These are phyloP conservation scores for Crithidia fasciculata DNA, from an alignment of 208 protist genomes.

Conservation along the genomic window DNA sequence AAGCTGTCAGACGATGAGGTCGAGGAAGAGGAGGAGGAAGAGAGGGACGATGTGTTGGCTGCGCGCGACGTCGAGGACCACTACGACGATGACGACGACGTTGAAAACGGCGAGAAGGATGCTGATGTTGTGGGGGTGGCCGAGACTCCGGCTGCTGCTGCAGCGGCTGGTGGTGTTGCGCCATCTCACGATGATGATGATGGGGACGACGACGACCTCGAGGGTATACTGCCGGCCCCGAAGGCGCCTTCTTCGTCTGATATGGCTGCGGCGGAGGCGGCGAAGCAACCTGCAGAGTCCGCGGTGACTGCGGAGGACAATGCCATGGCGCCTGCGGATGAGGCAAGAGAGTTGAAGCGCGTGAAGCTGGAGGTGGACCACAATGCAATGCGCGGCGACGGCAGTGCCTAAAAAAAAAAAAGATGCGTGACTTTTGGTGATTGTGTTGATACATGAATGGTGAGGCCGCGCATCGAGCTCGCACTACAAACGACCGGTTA, in stretches of 20 bases:
- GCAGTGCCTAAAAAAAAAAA: neutral
- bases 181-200: neutral
- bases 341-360: constrained; percentile 4
- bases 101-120: neutral
- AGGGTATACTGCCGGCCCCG: neutral
- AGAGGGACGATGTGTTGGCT: neutral
- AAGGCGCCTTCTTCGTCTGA: neutral
- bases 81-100: neutral
- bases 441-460: neutral
- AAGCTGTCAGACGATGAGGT: constrained; percentile 59
- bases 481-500: no score
- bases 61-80: neutral
- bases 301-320: neutral
- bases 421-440: neutral
- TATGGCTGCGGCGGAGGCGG: neutral
- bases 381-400: neutral
- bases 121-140: neutral
- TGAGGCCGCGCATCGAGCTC: no score
- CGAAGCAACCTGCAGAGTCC: neutral
- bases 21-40: constrained; percentile 33
- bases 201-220: neutral
- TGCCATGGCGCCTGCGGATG: neutral
- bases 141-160: neutral
- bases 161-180: neutral
- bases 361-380: constrained; percentile 5